phyloP scores from a whole-genome alignment of 441 rosid species.

The Corymbia citriodora region DNA sequence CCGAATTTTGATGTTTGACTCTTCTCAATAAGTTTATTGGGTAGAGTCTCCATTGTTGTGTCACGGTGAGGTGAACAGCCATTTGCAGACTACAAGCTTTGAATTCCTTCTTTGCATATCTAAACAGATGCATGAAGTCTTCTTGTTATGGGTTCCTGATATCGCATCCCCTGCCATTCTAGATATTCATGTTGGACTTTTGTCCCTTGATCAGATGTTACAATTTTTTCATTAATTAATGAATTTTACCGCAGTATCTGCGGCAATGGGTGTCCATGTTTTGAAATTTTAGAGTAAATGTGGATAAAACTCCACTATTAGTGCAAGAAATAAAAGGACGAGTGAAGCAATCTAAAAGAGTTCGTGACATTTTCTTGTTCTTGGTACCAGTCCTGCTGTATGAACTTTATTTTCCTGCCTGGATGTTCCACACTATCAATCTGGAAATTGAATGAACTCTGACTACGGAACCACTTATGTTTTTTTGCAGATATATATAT shows the following conservation, averaged over 20 bases:
- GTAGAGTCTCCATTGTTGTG: background rate
- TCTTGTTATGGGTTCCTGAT: background rate
- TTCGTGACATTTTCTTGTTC: conserved; percentile 40
- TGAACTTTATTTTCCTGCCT: background rate
- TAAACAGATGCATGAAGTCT: background rate
- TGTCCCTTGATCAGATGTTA: background rate
- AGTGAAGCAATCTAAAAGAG: conserved; percentile 62
- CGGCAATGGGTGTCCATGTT: conserved; percentile 75
- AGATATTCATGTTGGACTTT: background rate
- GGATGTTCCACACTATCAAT: background rate
- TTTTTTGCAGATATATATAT: too few relatives aligned
- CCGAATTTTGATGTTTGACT: background rate
- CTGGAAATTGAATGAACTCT: background rate
- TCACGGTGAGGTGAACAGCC: background rate
- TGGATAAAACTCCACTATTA: conserved; percentile 81
- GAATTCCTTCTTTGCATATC: background rate
- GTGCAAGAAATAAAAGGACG: conserved; percentile 67
- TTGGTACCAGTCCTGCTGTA: background rate
- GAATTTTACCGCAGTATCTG: conserved; percentile 39
- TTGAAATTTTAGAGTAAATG: conserved; percentile 85
- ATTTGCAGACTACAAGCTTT: background rate
- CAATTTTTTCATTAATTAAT: background rate
- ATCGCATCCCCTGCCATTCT: background rate
- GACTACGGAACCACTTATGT: too few relatives aligned
- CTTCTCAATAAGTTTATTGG: background rate